These are phyloP conservation scores for Mytilinidion resinicola DNA, from an alignment of 495 filamentous ascomycete genomes.

Conservation along the genomic window DNA sequence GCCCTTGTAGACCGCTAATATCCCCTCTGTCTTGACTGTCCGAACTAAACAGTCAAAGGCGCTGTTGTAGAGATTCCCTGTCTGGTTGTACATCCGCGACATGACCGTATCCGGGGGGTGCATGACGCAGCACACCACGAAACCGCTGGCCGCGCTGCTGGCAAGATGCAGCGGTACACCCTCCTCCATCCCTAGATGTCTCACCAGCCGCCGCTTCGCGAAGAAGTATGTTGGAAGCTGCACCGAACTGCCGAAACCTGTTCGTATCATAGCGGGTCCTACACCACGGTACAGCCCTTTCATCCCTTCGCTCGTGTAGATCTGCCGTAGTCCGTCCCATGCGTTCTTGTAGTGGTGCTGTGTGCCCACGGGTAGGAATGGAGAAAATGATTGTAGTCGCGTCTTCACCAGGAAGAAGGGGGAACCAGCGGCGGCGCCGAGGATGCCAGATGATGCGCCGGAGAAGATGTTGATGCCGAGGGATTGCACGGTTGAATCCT, in stretches of 20 bases:
- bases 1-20: slow-evolving; percentile 95
- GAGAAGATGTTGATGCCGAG: slow-evolving; percentile 87
- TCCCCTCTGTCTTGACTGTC: slow-evolving; percentile 84
- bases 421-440: slow-evolving; percentile 84
- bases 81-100: slow-evolving; percentile 98
- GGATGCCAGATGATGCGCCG: slow-evolving; percentile 78
- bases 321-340: slow-evolving; percentile 71
- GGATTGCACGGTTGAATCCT: slow-evolving; percentile 67
- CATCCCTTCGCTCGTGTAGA: slow-evolving; percentile 70
- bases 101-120: slow-evolving; percentile 99
- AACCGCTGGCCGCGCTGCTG: slow-evolving; percentile 83
- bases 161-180: slow-evolving; percentile 83
- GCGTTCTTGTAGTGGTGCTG: slow-evolving; percentile 90
- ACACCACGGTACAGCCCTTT: slow-evolving; percentile 82
- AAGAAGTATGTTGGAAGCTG: slow-evolving; percentile 98
- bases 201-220: slow-evolving; percentile 77
- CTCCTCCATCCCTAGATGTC: slow-evolving; percentile 81
- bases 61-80: slow-evolving; percentile 87
- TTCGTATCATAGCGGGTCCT: slow-evolving; percentile 91
- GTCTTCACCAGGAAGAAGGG: slow-evolving; percentile 99
- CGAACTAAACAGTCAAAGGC: slow-evolving; percentile 88
- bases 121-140: slow-evolving; percentile 97
- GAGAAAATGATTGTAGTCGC: slow-evolving; percentile 86
- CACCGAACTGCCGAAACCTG: slow-evolving; percentile 89
- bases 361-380: slow-evolving; percentile 90